Evolutionary conservation across 768 basidiomycete genomes (phyloP), one percentile per base, ranked within the genome.

Genomic region (Boletus rufocinnamomeus): DNA sequence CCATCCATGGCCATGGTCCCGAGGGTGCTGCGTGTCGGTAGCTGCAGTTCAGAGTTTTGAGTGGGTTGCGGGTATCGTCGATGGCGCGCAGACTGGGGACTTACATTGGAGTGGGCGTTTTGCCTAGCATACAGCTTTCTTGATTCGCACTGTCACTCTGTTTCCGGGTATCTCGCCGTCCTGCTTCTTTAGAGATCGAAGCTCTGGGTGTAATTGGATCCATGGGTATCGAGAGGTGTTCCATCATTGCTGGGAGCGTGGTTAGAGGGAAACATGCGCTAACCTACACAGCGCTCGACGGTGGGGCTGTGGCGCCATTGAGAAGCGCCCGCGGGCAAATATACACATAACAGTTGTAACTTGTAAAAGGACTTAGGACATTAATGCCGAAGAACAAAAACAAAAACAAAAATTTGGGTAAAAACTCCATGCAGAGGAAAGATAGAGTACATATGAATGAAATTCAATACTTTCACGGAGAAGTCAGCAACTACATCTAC

Each of bases 1-100:
- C 76, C 63, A 78, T 72, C 69, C 75, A 78, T 7, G 77, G 77
- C 77, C 77, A 78, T 25, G 77, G 77, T 6, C 76, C 77, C 4
- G 72, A 75, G 4, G 77, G 77, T 16, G 75, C 66, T 19, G 72
- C 76, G 25, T 77, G 76, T 2, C 77, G 68, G 51, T 76, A 68
- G 27, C 72, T 73, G 47, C 44, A n/a, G 32, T 45, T 9, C 32
- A 47, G n/a, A 46, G 4, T 38, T 49, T 49, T 23, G 13, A 58
- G 40, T 46, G 19, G 28, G 25, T 25, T 8, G 43, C 21, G 0
- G 14, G 5, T 8, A 40, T 9, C 44, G 50, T 47, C 21, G 4
- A 28, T 54, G 35, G 16, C 3, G 16, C 9, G 23, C 19, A 25
- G 19, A 46, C 6, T 5, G 27, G 14, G 16, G 35, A 61, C 68